Conservation (phyloP, 139 green algal species). For the Picochlorum sp. region DNA sequence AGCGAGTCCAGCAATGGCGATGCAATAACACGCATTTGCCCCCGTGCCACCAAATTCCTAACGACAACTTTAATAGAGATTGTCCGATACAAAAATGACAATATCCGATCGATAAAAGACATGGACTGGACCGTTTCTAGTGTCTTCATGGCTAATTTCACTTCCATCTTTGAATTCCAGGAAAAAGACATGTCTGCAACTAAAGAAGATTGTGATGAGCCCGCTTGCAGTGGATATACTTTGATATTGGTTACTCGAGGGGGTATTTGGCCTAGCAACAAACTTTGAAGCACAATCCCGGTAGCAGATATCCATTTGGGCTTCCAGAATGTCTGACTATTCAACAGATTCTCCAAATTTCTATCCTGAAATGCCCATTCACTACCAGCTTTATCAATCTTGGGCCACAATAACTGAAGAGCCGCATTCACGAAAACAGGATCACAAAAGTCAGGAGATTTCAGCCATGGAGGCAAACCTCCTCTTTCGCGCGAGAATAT, state of each 20-base stretch:
- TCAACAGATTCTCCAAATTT: conserved; percentile 16
- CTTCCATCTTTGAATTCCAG: conserved; percentile 14
- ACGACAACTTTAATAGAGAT: conserved; percentile 12
- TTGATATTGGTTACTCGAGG: conserved; percentile 1
- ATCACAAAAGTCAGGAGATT: not conserved
- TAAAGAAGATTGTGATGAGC: not conserved
- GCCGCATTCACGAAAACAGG: conserved; percentile 9
- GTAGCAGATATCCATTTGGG: conserved; percentile 3
- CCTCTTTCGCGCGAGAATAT: not conserved
- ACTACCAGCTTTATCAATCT: conserved; percentile 3
- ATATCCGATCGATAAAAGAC: not conserved
- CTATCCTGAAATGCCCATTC: not conserved
- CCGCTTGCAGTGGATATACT: not conserved
- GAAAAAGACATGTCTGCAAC: conserved; percentile 10
- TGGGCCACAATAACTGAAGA: conserved; percentile 7
- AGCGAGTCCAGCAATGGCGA: conserved; percentile 18
- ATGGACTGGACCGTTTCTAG: not conserved
- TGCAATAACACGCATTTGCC: conserved; percentile 7
- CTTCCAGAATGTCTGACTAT: conserved; percentile 14
- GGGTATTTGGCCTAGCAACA: conserved; percentile 13
- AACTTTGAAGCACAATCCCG: conserved; percentile 1
- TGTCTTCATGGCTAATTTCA: conserved; percentile 13
- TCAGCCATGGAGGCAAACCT: conserved; percentile 8
- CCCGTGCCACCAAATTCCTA: conserved; percentile 9
- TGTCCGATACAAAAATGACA: not conserved